phyloP scores from a whole-genome alignment of 108 stramenopile species.

The Pelagomonas calceolata region DNA sequence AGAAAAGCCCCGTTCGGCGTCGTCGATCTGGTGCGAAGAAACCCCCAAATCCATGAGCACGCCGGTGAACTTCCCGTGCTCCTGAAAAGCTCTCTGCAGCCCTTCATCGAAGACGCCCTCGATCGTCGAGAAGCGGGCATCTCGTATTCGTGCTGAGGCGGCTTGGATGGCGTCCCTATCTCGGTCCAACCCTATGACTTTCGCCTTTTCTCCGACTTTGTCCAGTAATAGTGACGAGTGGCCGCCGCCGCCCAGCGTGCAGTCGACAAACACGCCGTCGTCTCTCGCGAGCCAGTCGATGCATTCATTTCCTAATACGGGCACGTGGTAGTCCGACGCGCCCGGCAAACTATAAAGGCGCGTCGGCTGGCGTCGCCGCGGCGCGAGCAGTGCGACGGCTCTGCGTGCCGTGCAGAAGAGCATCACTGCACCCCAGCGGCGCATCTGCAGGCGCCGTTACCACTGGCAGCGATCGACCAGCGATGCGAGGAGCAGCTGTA shows the following conservation, averaged over 20 bases:
- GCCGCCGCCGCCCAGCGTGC: slow-evolving; percentile 74
- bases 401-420: too few species aligned
- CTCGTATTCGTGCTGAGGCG: neutral
- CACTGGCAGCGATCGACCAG: too few species aligned
- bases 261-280: slow-evolving; percentile 58
- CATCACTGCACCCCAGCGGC: too few species aligned
- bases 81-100: neutral
- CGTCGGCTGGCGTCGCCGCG: too few species aligned
- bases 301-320: too few species aligned
- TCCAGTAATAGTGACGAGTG: neutral
- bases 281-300: neutral
- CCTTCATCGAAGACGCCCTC: neutral
- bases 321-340: too few species aligned
- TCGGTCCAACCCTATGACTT: neutral
- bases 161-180: neutral
- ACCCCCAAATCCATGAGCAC: slow-evolving; percentile 84
- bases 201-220: neutral
- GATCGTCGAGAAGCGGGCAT: neutral
- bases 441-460: too few species aligned
- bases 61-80: slow-evolving; percentile 46
- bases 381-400: too few species aligned
- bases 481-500: too few species aligned
- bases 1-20: slow-evolving; percentile 72
- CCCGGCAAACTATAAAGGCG: too few species aligned
- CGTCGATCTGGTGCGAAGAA: slow-evolving; percentile 82